Base-by-base conservation (phyloP, 2,329 filamentous ascomycete species). In the Cladosporium sp. region DNA sequence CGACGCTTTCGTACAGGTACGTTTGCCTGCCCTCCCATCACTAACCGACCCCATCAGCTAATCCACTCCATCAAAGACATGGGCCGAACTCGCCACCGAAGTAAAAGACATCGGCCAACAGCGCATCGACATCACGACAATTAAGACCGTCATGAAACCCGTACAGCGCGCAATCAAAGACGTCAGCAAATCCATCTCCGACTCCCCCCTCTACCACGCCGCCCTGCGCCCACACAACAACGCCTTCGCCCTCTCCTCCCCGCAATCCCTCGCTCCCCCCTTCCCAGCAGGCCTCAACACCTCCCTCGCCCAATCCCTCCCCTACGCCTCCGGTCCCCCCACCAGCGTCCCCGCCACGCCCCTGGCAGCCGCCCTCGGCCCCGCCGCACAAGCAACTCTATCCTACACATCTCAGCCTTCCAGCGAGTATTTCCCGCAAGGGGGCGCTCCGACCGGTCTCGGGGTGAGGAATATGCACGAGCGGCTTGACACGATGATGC, bases 341-440 rank as follows among this genome's bases (percentile, higher is more conserved):
- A 36, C 50, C 46, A 75, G 79, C 9, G 71, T 90, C 32, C 90
- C 91, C 7, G 89, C 93, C 61, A 96, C 91, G 1, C 91, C 92
- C 7, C 79, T 95, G 54, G 93, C 88, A 59, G 91, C 90, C 13
- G 91, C 91, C 1, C 76, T 96, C 4, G 92, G 91, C 0, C 89
- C 91, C 5, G 91, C 91, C 16, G 88, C 90, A 49, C 90, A 95
- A 68, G 90, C 91, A 1, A 96, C 89, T 0, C 84, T 95, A 6
- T 52, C 56, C 13, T 55, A 57, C 54, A 47, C 56, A 42, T 40
- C 38, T 11, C 46, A 49, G 33, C 39, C 30, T 5, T 53, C 53
- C n/a, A 45, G 54, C 12, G 60, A 62, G 25, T 57, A 59, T 27
- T 57, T 53, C n/a, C 45, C 52, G 16, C 49, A 50, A 8, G 16